A percentile compares a stretch with the other conserved stretches of the same genome.
These are phyloP conservation scores for Fusarium clavum DNA, from an alignment of 2,329 filamentous ascomycete genomes.

Conservation along the genomic window DNA sequence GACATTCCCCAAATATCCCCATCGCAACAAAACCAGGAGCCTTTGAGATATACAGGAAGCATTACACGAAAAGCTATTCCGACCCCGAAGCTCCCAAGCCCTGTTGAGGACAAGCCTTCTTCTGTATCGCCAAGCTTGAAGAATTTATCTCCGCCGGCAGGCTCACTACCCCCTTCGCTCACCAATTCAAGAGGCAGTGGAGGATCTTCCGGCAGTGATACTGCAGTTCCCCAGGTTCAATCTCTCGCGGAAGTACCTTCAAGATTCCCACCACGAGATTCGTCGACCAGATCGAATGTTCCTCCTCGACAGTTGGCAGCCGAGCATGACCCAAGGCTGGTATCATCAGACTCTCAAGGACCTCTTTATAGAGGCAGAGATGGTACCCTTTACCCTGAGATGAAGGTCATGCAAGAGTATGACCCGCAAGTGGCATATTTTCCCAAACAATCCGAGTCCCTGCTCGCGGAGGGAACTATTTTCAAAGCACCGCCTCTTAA, in stretches of 20 bases:
- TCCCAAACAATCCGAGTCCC: slow-evolving; percentile 49
- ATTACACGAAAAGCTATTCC: slow-evolving; percentile 47
- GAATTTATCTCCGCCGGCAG: slow-evolving; percentile 32
- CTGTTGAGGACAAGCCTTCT: slow-evolving; percentile 41
- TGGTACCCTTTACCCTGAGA: slow-evolving; percentile 57
- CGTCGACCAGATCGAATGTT: slow-evolving; percentile 46
- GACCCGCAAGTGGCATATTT: slow-evolving; percentile 55
- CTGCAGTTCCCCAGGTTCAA: slow-evolving; percentile 30
- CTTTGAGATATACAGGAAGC: slow-evolving; percentile 26
- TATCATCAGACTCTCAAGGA: slow-evolving; percentile 51
- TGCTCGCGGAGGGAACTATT: slow-evolving; percentile 51
- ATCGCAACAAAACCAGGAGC: slow-evolving; percentile 21
- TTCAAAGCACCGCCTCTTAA: slow-evolving; percentile 58
- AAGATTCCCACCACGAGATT: slow-evolving; percentile 50
- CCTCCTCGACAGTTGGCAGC: slow-evolving; percentile 40
- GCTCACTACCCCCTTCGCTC: slow-evolving; percentile 38
- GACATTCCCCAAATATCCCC: slow-evolving; percentile 28
- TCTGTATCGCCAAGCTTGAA: slow-evolving; percentile 40
- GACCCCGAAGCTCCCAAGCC: slow-evolving; percentile 29
- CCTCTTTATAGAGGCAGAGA: slow-evolving; percentile 53
- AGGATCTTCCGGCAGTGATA: slow-evolving; percentile 39
- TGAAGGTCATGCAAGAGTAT: slow-evolving; percentile 51
- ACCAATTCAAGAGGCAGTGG: slow-evolving; percentile 23
- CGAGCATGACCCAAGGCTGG: slow-evolving; percentile 49
- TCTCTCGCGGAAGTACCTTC: slow-evolving; percentile 35